Evolutionary conservation across 305 asterid species (phyloP).

Genomic region (Fraxinus dipetala): DNA sequence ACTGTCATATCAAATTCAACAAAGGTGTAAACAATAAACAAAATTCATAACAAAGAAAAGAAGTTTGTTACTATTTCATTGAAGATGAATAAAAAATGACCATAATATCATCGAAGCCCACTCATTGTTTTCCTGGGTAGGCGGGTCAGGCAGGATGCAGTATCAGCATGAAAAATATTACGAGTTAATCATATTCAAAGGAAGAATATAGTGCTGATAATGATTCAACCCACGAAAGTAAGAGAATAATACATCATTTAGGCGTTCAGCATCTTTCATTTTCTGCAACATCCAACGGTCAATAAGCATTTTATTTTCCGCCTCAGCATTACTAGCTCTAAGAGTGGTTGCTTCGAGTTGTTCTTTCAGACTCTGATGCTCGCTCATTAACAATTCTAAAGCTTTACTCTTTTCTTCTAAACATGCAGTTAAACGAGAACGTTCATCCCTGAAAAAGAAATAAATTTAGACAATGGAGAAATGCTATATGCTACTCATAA

Average conservation of each 20-base stretch:
- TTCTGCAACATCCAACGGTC: slow-evolving; percentile 91
- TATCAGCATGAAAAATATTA: not conserved
- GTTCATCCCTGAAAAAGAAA: slow-evolving; percentile 64
- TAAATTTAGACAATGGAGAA: slow-evolving; percentile 6
- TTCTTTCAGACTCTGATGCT: slow-evolving; percentile 66
- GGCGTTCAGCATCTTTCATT: slow-evolving; percentile 89
- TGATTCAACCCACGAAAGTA: not conserved
- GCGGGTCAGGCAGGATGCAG: not conserved
- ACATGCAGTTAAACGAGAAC: slow-evolving; percentile 51
- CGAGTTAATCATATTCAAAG: slow-evolving; percentile 15
- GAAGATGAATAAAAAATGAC: not conserved
- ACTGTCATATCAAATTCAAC: not conserved
- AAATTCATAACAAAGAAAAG: not conserved
- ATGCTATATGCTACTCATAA: slow-evolving; percentile 2
- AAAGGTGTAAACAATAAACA: not conserved
- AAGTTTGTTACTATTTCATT: not conserved
- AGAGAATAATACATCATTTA: slow-evolving; percentile 62
- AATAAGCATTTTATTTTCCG: slow-evolving; percentile 77
- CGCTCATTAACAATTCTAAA: slow-evolving; percentile 70
- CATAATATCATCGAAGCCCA: not conserved
- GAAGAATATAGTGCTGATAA: slow-evolving; percentile 13
- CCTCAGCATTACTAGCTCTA: slow-evolving; percentile 64
- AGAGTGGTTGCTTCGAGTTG: slow-evolving; percentile 57
- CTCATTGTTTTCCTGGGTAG: not conserved
- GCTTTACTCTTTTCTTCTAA: slow-evolving; percentile 80